These are phyloP conservation scores for Camillea tinctor DNA, from an alignment of 2,329 filamentous ascomycete species.

Conservation along the genomic window DNA sequence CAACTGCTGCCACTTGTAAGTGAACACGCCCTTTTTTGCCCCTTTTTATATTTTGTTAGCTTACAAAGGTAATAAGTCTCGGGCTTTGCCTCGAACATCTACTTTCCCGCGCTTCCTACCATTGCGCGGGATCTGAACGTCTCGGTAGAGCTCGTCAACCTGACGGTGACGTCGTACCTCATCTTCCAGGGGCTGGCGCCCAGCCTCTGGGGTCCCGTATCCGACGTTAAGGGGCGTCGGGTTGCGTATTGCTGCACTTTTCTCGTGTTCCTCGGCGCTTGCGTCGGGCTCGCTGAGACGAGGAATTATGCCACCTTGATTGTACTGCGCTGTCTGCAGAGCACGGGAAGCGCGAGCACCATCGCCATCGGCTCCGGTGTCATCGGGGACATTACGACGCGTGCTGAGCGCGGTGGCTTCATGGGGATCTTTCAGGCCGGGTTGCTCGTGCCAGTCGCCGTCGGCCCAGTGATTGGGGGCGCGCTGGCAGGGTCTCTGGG, in stretches of 20 bases:
- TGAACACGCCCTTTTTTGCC: neutral
- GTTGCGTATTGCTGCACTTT: conserved; percentile 49
- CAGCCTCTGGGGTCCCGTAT: conserved; percentile 48
- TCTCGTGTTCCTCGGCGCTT: conserved; percentile 44
- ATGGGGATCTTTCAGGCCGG: conserved; percentile 47
- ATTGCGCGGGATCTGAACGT: conserved; percentile 44
- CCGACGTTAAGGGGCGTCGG: conserved; percentile 47
- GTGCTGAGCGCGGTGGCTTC: conserved; percentile 54
- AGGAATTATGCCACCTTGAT: conserved; percentile 45
- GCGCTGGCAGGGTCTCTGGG: conserved; percentile 48
- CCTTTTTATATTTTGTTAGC: neutral
- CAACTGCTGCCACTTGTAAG: conserved; percentile 51
- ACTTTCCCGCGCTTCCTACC: conserved; percentile 47
- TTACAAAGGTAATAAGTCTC: conserved; percentile 33
- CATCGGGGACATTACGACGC: conserved; percentile 57
- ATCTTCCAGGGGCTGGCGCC: conserved; percentile 57
- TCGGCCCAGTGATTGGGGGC: conserved; percentile 53
- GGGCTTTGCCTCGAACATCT: conserved; percentile 44
- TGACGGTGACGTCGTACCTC: conserved; percentile 47
- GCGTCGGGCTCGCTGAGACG: conserved; percentile 46
- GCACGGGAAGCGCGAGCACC: conserved; percentile 52
- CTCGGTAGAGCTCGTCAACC: conserved; percentile 38
- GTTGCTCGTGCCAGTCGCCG: conserved; percentile 35
- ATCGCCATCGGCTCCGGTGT: conserved; percentile 53
- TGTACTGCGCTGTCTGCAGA: conserved; percentile 51